Percentiles rank a stretch among this genome's conserved stretches.
Conservation (phyloP, 2,329 filamentous ascomycete genomes). For the Sclerotinia glacialis region DNA sequence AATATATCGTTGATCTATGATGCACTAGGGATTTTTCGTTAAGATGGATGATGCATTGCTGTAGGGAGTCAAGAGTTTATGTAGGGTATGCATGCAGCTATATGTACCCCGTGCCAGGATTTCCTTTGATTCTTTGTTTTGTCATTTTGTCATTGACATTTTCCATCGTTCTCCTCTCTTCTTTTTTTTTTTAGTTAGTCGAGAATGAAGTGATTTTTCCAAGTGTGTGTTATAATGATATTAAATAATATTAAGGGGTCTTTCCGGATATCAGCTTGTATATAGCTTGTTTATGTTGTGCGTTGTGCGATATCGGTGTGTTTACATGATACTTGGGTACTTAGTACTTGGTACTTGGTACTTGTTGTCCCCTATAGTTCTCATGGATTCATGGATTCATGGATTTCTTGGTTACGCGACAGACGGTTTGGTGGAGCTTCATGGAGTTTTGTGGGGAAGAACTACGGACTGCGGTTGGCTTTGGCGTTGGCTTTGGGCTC, state of each 20-base stretch:
- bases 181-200: no score
- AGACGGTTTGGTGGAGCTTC: neutral
- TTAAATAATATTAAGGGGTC: neutral
- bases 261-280: no score
- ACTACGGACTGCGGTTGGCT: neutral
- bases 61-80: neutral
- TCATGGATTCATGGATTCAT: no score
- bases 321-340: no score
- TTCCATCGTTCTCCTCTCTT: neutral
- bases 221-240: neutral
- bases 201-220: neutral
- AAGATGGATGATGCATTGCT: no score
- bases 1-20: neutral
- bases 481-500: neutral
- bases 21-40: no score
- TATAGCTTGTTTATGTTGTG: no score
- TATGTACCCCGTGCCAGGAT: conserved; percentile 10
- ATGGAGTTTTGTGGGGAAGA: conserved; percentile 1
- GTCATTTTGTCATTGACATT: neutral
- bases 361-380: neutral
- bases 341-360: no score
- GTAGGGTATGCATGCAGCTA: conserved; percentile 7
- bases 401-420: neutral
- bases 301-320: neutral
- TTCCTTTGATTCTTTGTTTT: conserved; percentile 1